Evolutionary conservation across 768 basidiomycete genomes (phyloP), one percentile per base, ranked within the genome.

Genomic region (Tulasnella sp.): DNA sequence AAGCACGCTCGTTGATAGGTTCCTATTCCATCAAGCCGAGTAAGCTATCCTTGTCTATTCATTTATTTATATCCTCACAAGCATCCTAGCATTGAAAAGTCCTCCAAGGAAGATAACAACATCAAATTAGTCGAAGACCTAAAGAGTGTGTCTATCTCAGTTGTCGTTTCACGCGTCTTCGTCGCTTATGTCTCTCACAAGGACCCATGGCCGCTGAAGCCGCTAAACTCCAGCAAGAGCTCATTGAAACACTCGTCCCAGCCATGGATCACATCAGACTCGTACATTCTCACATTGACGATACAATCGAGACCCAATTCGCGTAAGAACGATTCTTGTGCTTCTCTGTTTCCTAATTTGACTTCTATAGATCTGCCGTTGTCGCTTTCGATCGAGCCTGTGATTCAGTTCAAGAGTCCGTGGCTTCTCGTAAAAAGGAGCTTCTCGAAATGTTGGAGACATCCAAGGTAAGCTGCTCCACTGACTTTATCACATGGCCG

Each of bases 221-320:
- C 28, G 40, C 35, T 9, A 37, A 53, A 15, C 20, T 53, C 20
- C 42, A 53, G 28, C 43, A 53, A 33, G 51, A 53, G 16, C 43
- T 53, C 19, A 45, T 37, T 34, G 51, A 53, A 25, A 39, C 35
- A 10, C 51, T 53, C 39, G 51, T 53, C 9, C 51, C 51, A 9
- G 51, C 51, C 12, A 53, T 53, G 51, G 51, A 53, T 27, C 51
- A 46, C 29, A 53, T 53, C 24, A 16, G 51, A 19, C 47, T 53
- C 33, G 35, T 53, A 16, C 51, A 53, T 20, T 42, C 34, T 32
- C 27, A 37, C 3, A 10, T 53, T 12, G 51, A 53, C n/a, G 16
- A 45, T n/a, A 32, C 51, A 12, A 37, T 46, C 20, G 51, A 53
- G 27, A 19, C 6, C 25, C 37, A 53, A 24, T 45, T 33, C 16